phyloP scores from a whole-genome alignment of 805 yeast species.

The Jamesozyma spencerorum region DNA sequence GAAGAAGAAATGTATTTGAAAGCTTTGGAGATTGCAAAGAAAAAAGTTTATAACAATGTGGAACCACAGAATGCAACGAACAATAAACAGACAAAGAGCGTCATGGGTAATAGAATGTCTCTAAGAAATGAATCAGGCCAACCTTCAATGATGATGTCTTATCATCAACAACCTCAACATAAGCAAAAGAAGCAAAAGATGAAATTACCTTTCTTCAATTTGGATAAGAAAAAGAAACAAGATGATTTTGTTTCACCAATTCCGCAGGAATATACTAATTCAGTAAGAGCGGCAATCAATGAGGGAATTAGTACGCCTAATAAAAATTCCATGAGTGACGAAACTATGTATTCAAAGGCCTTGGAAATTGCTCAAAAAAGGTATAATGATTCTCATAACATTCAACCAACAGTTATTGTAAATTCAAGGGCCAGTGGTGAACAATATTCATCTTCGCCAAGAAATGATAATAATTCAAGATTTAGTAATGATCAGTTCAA shows the following conservation, averaged over 20 bases:
- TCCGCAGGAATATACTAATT: neutral
- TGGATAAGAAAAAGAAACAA: neutral
- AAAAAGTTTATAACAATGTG: constrained; percentile 39
- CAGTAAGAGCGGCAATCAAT: neutral
- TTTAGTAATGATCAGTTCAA: too few relatives aligned
- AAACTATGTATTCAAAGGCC: constrained; percentile 50
- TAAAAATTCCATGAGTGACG: constrained; percentile 27
- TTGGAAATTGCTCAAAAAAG: constrained; percentile 46
- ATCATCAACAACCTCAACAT: neutral
- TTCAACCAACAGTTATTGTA: constrained; percentile 1
- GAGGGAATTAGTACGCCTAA: neutral
- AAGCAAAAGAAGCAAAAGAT: neutral
- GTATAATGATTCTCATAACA: constrained; percentile 10
- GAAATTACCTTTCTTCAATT: constrained; percentile 6
- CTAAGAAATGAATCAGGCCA: constrained; percentile 8
- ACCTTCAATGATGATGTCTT: neutral
- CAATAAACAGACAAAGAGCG: constrained; percentile 6
- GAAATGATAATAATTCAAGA: neutral
- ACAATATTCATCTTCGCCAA: neutral
- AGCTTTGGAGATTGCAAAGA: constrained; percentile 48
- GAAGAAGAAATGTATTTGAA: constrained; percentile 44
- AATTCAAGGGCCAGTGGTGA: neutral
- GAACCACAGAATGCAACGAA: neutral
- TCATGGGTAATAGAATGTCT: constrained; percentile 21
- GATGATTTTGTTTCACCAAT: neutral